Percentiles rank a stretch among this genome's conserved stretches.
These are phyloP conservation scores for Globisporangium viniferum DNA, from an alignment of 352 stramenopile species.

Conservation along the genomic window DNA sequence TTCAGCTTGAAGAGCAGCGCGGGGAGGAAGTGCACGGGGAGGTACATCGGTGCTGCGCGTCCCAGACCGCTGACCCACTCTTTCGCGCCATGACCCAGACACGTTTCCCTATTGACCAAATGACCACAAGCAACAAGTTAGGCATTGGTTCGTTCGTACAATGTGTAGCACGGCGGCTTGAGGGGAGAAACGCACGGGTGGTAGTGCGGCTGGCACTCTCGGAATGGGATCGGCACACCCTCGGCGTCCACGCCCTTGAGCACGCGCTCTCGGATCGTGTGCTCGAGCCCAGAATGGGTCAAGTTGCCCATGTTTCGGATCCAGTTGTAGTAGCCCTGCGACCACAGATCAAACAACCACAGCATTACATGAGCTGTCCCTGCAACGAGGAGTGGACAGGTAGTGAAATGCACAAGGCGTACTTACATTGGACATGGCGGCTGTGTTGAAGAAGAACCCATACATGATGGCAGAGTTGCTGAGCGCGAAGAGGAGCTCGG, in stretches of 20 bases:
- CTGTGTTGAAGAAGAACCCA: conserved; percentile 64
- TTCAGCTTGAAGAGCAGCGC: conserved; percentile 52
- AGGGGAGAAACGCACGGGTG: conserved; percentile 49
- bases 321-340: conserved; percentile 77
- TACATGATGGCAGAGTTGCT: conserved; percentile 83
- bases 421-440: conserved; percentile 57
- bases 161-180: neutral
- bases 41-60: conserved; percentile 68
- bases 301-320: conserved; percentile 68
- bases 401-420: neutral
- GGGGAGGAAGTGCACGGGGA: conserved; percentile 73
- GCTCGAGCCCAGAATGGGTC: conserved; percentile 67
- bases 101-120: conserved; percentile 51
- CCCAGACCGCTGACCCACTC: conserved; percentile 67
- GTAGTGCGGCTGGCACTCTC: conserved; percentile 81
- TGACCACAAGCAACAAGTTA: neutral
- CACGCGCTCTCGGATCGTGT: conserved; percentile 55
- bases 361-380: neutral
- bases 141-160: neutral
- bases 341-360: neutral
- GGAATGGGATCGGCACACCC: conserved; percentile 47
- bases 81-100: conserved; percentile 67
- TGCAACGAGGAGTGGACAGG: neutral
- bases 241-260: conserved; percentile 37
- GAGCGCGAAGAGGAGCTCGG: conserved; percentile 65